Percentiles rank a stretch among this genome's conserved stretches.
Evolutionary conservation across 345 rosid genomes (phyloP).

Genomic region (Camelina hispida): DNA sequence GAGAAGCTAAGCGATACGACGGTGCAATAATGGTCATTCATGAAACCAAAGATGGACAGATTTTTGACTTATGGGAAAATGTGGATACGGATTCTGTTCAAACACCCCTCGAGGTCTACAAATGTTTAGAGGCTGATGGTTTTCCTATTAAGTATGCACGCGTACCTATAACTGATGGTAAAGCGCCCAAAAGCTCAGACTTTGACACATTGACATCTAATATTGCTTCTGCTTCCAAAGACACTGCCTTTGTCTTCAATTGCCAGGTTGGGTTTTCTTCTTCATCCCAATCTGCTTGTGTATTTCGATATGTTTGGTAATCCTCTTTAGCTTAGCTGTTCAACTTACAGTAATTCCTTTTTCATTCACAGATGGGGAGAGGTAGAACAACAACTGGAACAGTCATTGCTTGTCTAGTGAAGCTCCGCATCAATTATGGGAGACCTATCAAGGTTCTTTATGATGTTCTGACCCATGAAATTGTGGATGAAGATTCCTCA

Average conservation of each 20-base stretch:
- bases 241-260: slow-evolving; percentile 93
- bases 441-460: slow-evolving; percentile 75
- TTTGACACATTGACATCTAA: slow-evolving; percentile 77
- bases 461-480: slow-evolving; percentile 64
- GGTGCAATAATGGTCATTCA: slow-evolving; percentile 98
- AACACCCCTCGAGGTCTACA: slow-evolving; percentile 93
- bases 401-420: slow-evolving; percentile 95
- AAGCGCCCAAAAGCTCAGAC: slow-evolving; percentile 97
- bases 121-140: slow-evolving; percentile 82
- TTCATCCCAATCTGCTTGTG: background rate
- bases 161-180: slow-evolving; percentile 96
- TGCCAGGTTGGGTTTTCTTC: slow-evolving; percentile 73
- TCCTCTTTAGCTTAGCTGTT: background rate
- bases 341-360: slow-evolving; percentile 10
- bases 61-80: slow-evolving; percentile 92
- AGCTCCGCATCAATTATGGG: slow-evolving; percentile 84
- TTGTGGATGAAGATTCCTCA: slow-evolving; percentile 75
- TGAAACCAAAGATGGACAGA: slow-evolving; percentile 82
- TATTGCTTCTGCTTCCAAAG: slow-evolving; percentile 87
- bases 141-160: slow-evolving; percentile 89
- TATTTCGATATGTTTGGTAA: slow-evolving; percentile 15
- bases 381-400: slow-evolving; percentile 99
- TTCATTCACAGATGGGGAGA: slow-evolving; percentile 82
- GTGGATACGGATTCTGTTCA: slow-evolving; percentile 74
- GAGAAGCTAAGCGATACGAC: slow-evolving; percentile 82